Percentiles rank a stretch among this genome's conserved stretches.
Evolutionary conservation across 2,329 filamentous ascomycete genomes (phyloP).

Genomic region (Seiridium unicorne): DNA sequence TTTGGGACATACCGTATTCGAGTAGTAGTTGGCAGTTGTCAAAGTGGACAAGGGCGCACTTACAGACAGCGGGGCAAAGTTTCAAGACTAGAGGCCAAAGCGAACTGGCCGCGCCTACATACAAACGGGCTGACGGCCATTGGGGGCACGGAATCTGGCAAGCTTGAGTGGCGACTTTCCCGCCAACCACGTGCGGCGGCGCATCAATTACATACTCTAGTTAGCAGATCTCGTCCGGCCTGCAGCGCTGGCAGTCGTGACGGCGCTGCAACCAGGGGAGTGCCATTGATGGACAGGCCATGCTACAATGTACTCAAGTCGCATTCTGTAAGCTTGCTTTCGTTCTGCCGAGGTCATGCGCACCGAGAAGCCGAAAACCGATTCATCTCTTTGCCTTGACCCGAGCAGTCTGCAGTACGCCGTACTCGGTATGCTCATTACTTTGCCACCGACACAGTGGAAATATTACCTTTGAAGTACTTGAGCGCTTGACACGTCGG

Average conservation of each 20-base stretch:
- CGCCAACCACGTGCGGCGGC: background rate
- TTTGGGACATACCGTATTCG: no score
- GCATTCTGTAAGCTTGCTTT: no score
- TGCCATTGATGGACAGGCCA: background rate
- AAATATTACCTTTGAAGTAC: no score
- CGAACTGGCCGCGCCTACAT: background rate
- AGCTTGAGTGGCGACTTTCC: background rate
- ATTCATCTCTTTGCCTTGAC: no score
- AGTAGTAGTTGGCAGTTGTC: no score
- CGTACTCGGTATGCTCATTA: no score
- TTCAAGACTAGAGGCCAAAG: background rate
- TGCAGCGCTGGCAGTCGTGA: background rate
- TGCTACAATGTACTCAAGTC: no score
- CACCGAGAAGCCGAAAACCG: no score
- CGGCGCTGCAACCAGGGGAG: background rate
- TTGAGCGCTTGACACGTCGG: no score
- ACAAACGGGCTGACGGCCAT: background rate
- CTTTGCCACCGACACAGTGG: no score
- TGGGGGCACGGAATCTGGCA: background rate
- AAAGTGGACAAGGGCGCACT: background rate
- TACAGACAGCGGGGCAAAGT: background rate
- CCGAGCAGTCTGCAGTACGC: no score
- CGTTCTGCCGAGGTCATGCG: no score
- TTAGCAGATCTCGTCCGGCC: background rate
- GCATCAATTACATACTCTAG: background rate